Evolutionary conservation across 2,329 filamentous ascomycete species (phyloP), one percentile per base, ranked within the genome.

Genomic region (Talaromyces verruculosus): DNA sequence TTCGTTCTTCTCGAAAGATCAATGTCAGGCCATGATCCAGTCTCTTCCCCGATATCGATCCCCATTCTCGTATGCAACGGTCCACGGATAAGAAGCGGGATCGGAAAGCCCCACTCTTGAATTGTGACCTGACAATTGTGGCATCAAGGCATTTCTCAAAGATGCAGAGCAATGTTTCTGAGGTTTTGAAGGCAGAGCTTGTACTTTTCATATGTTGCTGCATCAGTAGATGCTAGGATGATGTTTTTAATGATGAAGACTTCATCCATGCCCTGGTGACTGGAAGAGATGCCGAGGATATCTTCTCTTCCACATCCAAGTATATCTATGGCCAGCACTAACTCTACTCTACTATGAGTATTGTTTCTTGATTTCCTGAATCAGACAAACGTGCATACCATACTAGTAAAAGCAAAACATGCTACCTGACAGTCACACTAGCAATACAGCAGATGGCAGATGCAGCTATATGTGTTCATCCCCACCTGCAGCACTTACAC

Each of bases 401-500:
- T 8, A 30, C 47, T 8, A 51, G 1, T 33, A n/a, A 25, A 25
- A n/a, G 5, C 7, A 17, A 33, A n/a, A 11, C n/a, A 57, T 57
- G 30, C 57, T 60, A 17, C 22, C 57, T 19, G 37, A 33, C 35
- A 15, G 6, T 22, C 17, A 28, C 37, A 30, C 51, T 37, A 60
- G 57, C 57, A 45, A 19, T 60, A 59, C 37, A 45, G 35, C 37
- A 60, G 22, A 28, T 60, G 35, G 35, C 37, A 60, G 22, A 28
- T 60, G 35, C 28, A 59, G 35, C 57, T 59, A 60, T 39, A 60
- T 60, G 37, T 28, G 35, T 45, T 63, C 49, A 43, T 41, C 61
- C 35, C 39, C 51, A 47, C 53, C 49, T 64, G 62, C 62, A 64
- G 57, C 37, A 28, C 22, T 10, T 60, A 33, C 39, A 8, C 25